Percentiles rank a stretch among this genome's conserved stretches.
Conservation (phyloP, 2,329 filamentous ascomycete species). For the Salinomyces thailandicus region DNA sequence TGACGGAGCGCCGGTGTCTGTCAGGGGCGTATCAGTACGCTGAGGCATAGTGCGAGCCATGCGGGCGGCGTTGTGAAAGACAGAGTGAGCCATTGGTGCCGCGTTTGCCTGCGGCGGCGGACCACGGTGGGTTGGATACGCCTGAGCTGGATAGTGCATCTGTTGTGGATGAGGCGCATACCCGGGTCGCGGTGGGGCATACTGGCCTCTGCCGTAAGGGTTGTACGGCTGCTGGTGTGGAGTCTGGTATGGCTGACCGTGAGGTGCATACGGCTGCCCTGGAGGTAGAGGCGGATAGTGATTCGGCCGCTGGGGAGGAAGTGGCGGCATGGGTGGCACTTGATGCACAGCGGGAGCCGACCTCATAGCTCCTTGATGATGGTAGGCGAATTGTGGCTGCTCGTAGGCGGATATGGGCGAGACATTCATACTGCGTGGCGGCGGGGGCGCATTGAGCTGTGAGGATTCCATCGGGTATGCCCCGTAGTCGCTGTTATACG, state of each 20-base stretch:
- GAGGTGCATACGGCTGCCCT: slow-evolving; percentile 7
- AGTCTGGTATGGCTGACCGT: slow-evolving; percentile 13
- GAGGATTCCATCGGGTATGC: slow-evolving; percentile 14
- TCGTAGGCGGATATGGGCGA: slow-evolving; percentile 17
- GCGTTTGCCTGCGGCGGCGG: slow-evolving; percentile 16
- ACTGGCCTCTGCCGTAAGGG: slow-evolving; percentile 10
- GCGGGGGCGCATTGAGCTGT: slow-evolving; percentile 18
- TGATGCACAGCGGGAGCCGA: slow-evolving; percentile 12
- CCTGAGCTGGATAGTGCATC: slow-evolving; percentile 10
- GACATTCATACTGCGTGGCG: slow-evolving; percentile 16
- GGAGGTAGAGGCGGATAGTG: slow-evolving; percentile 11
- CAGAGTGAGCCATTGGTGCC: slow-evolving; percentile 21
- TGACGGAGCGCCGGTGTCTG: slow-evolving; percentile 31
- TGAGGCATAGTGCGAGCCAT: slow-evolving; percentile 23
- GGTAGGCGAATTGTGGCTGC: slow-evolving; percentile 19
- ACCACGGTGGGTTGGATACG: slow-evolving; percentile 11
- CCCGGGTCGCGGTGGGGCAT: slow-evolving; percentile 13
- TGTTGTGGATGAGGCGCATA: slow-evolving; percentile 14
- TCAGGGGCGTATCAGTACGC: slow-evolving; percentile 26
- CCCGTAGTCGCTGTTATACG: slow-evolving; percentile 23
- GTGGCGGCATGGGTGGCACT: slow-evolving; percentile 9
- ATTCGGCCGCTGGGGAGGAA: slow-evolving; percentile 10
- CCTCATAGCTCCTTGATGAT: slow-evolving; percentile 15
- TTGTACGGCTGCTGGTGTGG: slow-evolving; percentile 7
- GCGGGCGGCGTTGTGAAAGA: slow-evolving; percentile 26